Base-by-base conservation (phyloP, 257 asterid species). In the Hygrophila difformis region DNA sequence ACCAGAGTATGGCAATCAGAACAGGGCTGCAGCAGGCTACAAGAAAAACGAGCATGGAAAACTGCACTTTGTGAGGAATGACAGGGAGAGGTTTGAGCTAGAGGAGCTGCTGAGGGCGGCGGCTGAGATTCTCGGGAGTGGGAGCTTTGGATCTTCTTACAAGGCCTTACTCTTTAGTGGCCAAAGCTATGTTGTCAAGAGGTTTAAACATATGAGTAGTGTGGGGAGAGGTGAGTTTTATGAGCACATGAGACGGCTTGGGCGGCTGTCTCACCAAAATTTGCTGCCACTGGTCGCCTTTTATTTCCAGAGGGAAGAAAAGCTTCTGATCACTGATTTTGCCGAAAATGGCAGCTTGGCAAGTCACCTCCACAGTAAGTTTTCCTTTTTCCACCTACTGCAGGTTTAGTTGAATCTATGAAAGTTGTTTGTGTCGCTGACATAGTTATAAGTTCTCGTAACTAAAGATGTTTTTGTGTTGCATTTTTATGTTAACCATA, bases 241-340 rank as follows among this genome's bases (percentile, higher is more conserved):
- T 18, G 97, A 91, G 61, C 97, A 91, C 48, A 87, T 91, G 95
- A 69, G 84, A 51, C 63, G 87, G 60, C 68, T 91, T 2, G 99
- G 99, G 0, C 66, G 79, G 48, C 43, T 91, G 74, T 43, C 20
- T 23, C 86, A 91, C 46, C 66, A 59, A 6, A 86, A 91, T 40
- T 64, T 91, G 63, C 93, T 91, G 48, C 81, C 87, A 0, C 20
- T 78, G 22, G 67, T 86, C 16, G 99, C 93, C 8, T 91, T 66
- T 75, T 82, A 82, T 56, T 91, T 79, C 44, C 64, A 89, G 58
- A 87, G 79, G 51, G 99, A 91, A 51, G 97, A 91, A 78, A 91
- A 91, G 64, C 94, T 91, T 12, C 44, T 86, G 19, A 73, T 91
- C 37, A 53, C 74, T 0, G 74, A 73, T 44, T 81, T 62, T 45